These are phyloP conservation scores for Sicyos baderoa DNA, from an alignment of 306 rosid genomes.

Conservation along the genomic window DNA sequence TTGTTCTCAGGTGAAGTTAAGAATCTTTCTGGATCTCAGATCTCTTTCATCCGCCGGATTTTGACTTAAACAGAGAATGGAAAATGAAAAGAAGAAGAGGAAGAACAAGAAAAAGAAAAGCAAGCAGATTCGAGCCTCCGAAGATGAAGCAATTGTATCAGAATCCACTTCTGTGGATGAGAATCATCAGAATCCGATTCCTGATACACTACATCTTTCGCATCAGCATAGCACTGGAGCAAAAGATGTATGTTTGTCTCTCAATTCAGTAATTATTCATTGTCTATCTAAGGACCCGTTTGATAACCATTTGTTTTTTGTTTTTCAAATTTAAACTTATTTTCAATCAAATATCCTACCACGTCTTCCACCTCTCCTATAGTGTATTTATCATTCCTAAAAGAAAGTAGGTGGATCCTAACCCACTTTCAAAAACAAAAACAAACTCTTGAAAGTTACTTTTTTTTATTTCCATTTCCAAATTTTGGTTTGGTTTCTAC, in stretches of 20 bases:
- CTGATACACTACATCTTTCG: background rate
- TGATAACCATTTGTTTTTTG: no score
- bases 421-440: no score
- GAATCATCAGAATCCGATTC: constrained; percentile 15
- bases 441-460: no score
- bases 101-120: constrained; percentile 19
- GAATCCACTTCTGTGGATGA: constrained; percentile 21
- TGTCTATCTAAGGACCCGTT: no score
- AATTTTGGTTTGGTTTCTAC: no score
- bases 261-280: background rate
- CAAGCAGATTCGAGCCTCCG: constrained; percentile 13
- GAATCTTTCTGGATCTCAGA: background rate
- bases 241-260: constrained; percentile 12
- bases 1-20: background rate
- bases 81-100: constrained; percentile 19
- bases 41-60: background rate
- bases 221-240: background rate
- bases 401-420: no score
- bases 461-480: no score
- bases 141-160: constrained; percentile 13
- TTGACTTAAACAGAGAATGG: constrained; percentile 13
- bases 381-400: no score
- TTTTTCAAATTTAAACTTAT: no score
- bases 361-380: no score
- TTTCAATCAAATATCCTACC: no score